These are phyloP conservation scores for Lipomyces chichibuensis DNA, from an alignment of 805 yeast species.

Conservation along the genomic window DNA sequence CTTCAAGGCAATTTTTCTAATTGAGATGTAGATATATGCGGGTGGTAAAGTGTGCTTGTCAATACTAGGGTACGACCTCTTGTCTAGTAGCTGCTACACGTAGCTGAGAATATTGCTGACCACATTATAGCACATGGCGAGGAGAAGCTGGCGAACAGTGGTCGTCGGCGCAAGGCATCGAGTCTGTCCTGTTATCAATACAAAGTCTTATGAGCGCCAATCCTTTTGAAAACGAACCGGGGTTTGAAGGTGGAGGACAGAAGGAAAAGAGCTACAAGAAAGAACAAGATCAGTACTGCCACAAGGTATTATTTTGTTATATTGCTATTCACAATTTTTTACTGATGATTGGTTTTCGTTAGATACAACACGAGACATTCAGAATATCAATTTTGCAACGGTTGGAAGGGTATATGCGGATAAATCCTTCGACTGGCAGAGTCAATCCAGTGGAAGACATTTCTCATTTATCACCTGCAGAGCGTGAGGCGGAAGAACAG, in stretches of 20 bases:
- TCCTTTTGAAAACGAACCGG: slow-evolving; percentile 30
- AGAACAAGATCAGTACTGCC: slow-evolving; percentile 7
- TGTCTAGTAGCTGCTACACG: background rate
- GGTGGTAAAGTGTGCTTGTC: slow-evolving; percentile 26
- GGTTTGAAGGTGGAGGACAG: slow-evolving; percentile 8
- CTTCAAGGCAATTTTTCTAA: background rate
- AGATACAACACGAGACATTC: slow-evolving; percentile 26
- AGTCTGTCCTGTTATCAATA: slow-evolving; percentile 24
- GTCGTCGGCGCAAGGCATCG: slow-evolving; percentile 30
- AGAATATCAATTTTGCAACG: slow-evolving; percentile 21
- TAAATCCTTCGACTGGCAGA: slow-evolving; percentile 4
- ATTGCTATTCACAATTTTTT: background rate
- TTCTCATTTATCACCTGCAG: background rate
- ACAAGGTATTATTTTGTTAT: slow-evolving; percentile 4
- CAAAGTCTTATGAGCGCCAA: slow-evolving; percentile 25
- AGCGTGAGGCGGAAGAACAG: background rate
- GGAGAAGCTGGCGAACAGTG: slow-evolving; percentile 29
- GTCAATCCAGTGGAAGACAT: background rate
- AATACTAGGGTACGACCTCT: slow-evolving; percentile 16
- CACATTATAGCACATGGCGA: slow-evolving; percentile 20
- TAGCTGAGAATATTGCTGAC: background rate
- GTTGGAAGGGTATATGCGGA: slow-evolving; percentile 17
- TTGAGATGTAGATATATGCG: slow-evolving; percentile 17
- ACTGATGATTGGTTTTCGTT: background rate
- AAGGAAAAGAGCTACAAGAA: slow-evolving; percentile 1